These are phyloP conservation scores for Penicillium sp. DNA, from an alignment of 2,329 filamentous ascomycete species.

Conservation along the genomic window DNA sequence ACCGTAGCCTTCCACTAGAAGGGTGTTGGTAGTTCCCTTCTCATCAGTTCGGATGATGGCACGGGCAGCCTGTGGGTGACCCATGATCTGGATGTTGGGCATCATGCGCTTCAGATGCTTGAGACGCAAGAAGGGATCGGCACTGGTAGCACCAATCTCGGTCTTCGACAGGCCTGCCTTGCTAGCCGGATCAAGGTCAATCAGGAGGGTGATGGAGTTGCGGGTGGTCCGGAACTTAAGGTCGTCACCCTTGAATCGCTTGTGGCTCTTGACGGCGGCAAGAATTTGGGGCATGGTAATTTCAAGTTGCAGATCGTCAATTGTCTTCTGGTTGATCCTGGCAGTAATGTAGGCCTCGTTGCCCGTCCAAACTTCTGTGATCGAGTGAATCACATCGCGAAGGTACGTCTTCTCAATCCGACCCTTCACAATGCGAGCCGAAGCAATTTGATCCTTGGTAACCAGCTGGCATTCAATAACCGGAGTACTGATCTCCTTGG, in stretches of 20 bases:
- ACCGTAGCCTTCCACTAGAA: conserved; percentile 93
- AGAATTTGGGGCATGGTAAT: conserved; percentile 76
- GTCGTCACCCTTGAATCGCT: conserved; percentile 73
- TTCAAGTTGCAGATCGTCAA: conserved; percentile 81
- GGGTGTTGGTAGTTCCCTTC: conserved; percentile 70
- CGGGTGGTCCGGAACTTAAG: conserved; percentile 61
- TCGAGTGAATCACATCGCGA: conserved; percentile 76
- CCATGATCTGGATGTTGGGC: conserved; percentile 83
- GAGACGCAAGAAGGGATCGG: conserved; percentile 64
- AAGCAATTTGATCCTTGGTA: conserved; percentile 74
- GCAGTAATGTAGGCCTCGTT: conserved; percentile 78
- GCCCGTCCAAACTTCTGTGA: conserved; percentile 88
- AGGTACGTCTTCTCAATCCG: conserved; percentile 95
- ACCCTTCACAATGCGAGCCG: conserved; percentile 88
- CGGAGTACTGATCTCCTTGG: conserved; percentile 89
- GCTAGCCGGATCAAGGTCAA: conserved; percentile 56
- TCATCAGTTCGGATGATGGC: conserved; percentile 88
- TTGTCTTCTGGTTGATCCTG: conserved; percentile 77
- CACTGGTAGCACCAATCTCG: conserved; percentile 50
- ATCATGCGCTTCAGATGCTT: conserved; percentile 84
- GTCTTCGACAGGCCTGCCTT: conserved; percentile 49
- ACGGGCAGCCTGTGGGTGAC: conserved; percentile 82
- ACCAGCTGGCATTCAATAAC: conserved; percentile 87
- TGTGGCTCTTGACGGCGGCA: conserved; percentile 76
- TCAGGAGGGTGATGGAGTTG: conserved; percentile 72